Base-by-base conservation (phyloP, 106 monocot species). In the Posidonia australis region DNA sequence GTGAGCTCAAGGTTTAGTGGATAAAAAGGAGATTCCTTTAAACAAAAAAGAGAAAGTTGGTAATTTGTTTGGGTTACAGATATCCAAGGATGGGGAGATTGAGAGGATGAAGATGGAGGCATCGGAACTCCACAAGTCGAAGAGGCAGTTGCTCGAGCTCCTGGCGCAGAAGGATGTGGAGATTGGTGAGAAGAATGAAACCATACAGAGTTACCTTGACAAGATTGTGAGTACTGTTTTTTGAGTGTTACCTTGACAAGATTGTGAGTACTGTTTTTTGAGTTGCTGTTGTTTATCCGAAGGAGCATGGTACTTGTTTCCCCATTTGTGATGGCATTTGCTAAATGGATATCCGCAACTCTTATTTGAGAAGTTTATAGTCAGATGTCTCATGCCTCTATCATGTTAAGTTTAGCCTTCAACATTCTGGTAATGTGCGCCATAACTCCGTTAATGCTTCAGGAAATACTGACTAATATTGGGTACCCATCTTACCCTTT, bases 81-180 rank as follows among this genome's bases (percentile, higher is more conserved):
- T 98, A 57, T 76, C 54, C 10, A 90, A 87, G 76, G 90, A 98
- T 67, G 81, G 82, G 6, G 96, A 98, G 62, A 77, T 90, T 18
- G 90, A 98, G 74, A 82, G 90, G 79, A 58, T 85, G 12, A 77
- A 70, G 11, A 32, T 85, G 66, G 90, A 98, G 68, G 47, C 22
- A 3, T 66, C 84, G 1, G 90, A 98, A 72, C 54, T 83, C 7
- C 90, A 87, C 25, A 87, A 81, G 55, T 82, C 90, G 31, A 90
- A 83, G 71, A 74, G 87, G 51, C 90, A 85, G 68, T 69, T 87
- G 18, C 65, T 98, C 69, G 85, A 87, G 28, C 58, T 98, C 58
- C 32, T 98, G 10, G 78, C 78, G 28, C 84, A 82, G 73, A 90
- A 87, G 67, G 87, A 98, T 64, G 67, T 56, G 1, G 96, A 98